A percentile compares a stretch with the other conserved stretches of the same genome.
Evolutionary conservation across 176 grass and related monocot genomes (phyloP).

Genomic region (Carex parvula): DNA sequence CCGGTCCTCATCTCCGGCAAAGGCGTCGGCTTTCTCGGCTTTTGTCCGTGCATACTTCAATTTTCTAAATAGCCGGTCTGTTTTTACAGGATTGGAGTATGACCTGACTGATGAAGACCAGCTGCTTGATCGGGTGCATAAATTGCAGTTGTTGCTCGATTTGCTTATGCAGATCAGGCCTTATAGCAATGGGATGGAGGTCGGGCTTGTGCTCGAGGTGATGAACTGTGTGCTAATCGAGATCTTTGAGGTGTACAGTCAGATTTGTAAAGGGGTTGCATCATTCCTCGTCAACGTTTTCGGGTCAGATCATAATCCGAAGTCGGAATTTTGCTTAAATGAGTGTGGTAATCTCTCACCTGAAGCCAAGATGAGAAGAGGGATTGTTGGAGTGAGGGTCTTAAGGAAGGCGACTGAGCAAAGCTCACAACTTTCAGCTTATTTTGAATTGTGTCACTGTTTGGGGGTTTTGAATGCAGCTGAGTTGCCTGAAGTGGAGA

Average conservation of each 20-base stretch:
- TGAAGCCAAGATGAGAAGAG: slow-evolving; percentile 32
- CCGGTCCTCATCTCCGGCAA: slow-evolving; percentile 42
- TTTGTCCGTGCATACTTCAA: slow-evolving; percentile 89
- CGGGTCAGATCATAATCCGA: slow-evolving; percentile 30
- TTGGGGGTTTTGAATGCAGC: slow-evolving; percentile 62
- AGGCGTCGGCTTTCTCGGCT: slow-evolving; percentile 39
- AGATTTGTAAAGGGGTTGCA: slow-evolving; percentile 71
- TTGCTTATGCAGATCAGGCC: slow-evolving; percentile 80
- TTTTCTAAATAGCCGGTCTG: slow-evolving; percentile 78
- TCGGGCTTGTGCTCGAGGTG: slow-evolving; percentile 60
- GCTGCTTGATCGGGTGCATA: slow-evolving; percentile 44
- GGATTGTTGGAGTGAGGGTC: slow-evolving; percentile 49
- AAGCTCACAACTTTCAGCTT: slow-evolving; percentile 51
- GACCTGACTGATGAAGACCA: slow-evolving; percentile 27
- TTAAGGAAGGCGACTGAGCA: slow-evolving; percentile 54
- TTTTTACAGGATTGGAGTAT: slow-evolving; percentile 37
- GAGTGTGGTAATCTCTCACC: slow-evolving; percentile 20
- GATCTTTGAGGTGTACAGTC: slow-evolving; percentile 92
- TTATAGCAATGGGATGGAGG: slow-evolving; percentile 68
- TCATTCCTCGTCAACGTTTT: slow-evolving; percentile 56
- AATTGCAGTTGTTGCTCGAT: slow-evolving; percentile 61
- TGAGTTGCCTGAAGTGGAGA: slow-evolving; percentile 59
- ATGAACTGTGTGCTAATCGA: slow-evolving; percentile 90
- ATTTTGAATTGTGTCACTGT: slow-evolving; percentile 63
- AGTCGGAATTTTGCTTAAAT: neutral